Conservation (phyloP, 2,329 filamentous ascomycete genomes). For the Penicillium nordicum region DNA sequence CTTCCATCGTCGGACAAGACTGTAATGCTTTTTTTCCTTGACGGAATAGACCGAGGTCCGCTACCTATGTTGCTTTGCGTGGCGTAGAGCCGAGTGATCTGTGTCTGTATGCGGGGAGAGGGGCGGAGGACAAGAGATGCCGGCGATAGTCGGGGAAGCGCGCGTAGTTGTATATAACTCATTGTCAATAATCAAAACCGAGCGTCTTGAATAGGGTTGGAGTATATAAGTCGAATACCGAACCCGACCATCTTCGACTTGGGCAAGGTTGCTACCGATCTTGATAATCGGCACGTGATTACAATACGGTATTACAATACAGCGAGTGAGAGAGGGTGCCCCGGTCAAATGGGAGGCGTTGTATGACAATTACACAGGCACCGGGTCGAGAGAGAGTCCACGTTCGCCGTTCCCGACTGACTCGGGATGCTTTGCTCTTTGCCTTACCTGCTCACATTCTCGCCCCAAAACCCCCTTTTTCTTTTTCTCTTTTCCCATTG, state of each 20-base stretch:
- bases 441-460: slow-evolving; percentile 16
- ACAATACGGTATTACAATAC: slow-evolving; percentile 7
- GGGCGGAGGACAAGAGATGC: slow-evolving; percentile 27
- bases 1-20: slow-evolving; percentile 81
- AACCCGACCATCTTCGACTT: background rate
- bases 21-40: slow-evolving; percentile 65
- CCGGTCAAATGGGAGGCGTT: slow-evolving; percentile 2
- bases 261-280: slow-evolving; percentile 10
- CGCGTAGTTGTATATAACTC: slow-evolving; percentile 19
- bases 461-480: slow-evolving; percentile 10
- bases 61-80: slow-evolving; percentile 51
- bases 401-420: slow-evolving; percentile 36
- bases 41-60: slow-evolving; percentile 45
- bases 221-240: background rate
- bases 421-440: slow-evolving; percentile 15
- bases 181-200: slow-evolving; percentile 7
- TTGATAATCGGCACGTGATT: slow-evolving; percentile 6
- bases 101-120: slow-evolving; percentile 32
- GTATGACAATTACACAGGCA: slow-evolving; percentile 11
- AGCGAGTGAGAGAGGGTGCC: background rate
- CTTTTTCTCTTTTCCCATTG: slow-evolving; percentile 10
- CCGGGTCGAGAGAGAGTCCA: slow-evolving; percentile 25
- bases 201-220: background rate
- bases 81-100: slow-evolving; percentile 52
- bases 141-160: slow-evolving; percentile 15